phyloP scores from a whole-genome alignment of 441 rosid species.

The Populus hybrid region DNA sequence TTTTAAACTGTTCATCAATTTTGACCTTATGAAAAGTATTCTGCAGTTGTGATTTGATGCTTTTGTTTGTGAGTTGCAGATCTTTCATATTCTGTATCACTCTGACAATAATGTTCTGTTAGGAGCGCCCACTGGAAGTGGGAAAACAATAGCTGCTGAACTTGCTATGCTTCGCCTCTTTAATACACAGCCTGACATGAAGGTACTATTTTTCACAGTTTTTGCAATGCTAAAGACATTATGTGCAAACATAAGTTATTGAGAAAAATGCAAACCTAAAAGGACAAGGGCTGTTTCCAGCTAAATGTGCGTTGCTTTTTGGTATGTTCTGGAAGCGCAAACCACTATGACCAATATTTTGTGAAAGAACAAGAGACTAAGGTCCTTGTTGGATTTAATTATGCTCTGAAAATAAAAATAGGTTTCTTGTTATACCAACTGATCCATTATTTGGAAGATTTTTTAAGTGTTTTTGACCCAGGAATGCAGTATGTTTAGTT shows the following conservation, averaged over 20 bases:
- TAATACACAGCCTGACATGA: constrained; percentile 97
- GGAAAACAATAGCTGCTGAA: constrained; percentile 98
- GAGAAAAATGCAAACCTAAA: too few species aligned
- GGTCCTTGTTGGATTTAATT: background rate
- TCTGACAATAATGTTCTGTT: constrained; percentile 89
- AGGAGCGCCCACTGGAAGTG: constrained; percentile 99
- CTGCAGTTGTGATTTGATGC: constrained; percentile 16
- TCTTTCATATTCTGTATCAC: constrained; percentile 87
- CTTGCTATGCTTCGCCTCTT: constrained; percentile 98
- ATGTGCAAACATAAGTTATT: background rate
- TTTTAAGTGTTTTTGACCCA: background rate
- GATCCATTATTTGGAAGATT: background rate
- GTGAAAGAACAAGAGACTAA: background rate
- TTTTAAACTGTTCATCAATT: background rate
- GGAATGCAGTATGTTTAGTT: background rate
- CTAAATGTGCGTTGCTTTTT: background rate
- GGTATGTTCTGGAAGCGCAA: constrained; percentile 1
- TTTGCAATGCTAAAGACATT: background rate
- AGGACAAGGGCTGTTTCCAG: background rate
- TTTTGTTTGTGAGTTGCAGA: constrained; percentile 52
- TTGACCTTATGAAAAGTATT: too few species aligned
- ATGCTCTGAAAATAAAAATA: background rate
- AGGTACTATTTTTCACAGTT: constrained; percentile 42
- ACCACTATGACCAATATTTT: background rate
- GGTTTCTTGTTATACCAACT: background rate